These are phyloP conservation scores for Logfia minima DNA, from an alignment of 129 eudicot species.

Conservation along the genomic window DNA sequence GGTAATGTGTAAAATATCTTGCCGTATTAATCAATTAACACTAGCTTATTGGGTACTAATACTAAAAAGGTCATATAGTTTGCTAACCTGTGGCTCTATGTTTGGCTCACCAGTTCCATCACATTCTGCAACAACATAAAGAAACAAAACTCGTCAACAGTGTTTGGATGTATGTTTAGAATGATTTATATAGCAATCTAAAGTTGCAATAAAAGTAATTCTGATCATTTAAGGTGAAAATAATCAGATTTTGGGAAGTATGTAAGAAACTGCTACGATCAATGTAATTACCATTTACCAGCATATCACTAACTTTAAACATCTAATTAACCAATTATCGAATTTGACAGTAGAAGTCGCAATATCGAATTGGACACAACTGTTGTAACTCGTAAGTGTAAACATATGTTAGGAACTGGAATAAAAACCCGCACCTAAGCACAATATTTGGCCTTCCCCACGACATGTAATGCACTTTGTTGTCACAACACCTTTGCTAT, in stretches of 20 bases:
- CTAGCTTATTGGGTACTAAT: background rate
- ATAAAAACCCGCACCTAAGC: conserved; percentile 55
- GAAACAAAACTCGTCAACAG: background rate
- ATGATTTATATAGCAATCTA: background rate
- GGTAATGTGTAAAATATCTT: background rate
- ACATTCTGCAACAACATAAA: conserved; percentile 62
- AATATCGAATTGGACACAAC: background rate
- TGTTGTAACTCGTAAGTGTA: background rate
- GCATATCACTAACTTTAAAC: background rate
- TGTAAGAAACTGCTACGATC: background rate
- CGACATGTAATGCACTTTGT: conserved; percentile 70
- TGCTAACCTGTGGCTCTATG: conserved; percentile 80
- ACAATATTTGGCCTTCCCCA: conserved; percentile 81
- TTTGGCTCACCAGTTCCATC: conserved; percentile 97
- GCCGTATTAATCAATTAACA: too few species aligned
- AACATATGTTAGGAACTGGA: conserved; percentile 5
- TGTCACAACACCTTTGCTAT: conserved; percentile 26
- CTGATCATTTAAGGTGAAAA: background rate
- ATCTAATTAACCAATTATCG: background rate
- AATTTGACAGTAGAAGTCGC: background rate
- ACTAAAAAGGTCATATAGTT: background rate
- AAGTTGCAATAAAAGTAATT: background rate
- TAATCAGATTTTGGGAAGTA: background rate
- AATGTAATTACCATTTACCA: background rate
- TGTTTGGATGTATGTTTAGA: conserved; percentile 2